Percentiles rank a stretch among this genome's conserved stretches.
phyloP scores from a whole-genome alignment of 2,329 filamentous ascomycete species.

The Septoria petroselini region DNA sequence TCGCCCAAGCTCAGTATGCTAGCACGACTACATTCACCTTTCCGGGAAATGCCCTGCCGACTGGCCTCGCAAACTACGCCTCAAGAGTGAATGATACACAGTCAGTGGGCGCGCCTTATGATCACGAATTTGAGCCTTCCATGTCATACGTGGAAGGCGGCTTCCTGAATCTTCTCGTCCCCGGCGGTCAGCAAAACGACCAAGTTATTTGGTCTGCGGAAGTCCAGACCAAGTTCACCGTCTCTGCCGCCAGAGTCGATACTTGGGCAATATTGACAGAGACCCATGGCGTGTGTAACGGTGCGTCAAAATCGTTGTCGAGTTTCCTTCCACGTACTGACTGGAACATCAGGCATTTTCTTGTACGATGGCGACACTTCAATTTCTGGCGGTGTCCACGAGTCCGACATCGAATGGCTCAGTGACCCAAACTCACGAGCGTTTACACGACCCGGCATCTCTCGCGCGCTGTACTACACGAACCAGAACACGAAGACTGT shows the following conservation, averaged over 20 bases:
- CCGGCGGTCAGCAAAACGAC: slow-evolving; percentile 12
- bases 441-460: neutral
- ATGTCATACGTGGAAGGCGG: slow-evolving; percentile 12
- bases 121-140: slow-evolving; percentile 8
- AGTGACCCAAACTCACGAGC: slow-evolving; percentile 19
- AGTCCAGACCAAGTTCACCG: slow-evolving; percentile 16
- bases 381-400: slow-evolving; percentile 15
- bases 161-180: slow-evolving; percentile 20
- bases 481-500: slow-evolving; percentile 16
- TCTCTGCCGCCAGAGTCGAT: slow-evolving; percentile 18
- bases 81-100: slow-evolving; percentile 1
- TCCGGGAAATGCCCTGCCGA: slow-evolving; percentile 8
- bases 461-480: slow-evolving; percentile 19
- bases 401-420: slow-evolving; percentile 28
- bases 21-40: slow-evolving; percentile 14
- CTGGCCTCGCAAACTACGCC: slow-evolving; percentile 3
- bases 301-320: neutral
- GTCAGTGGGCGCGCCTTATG: neutral
- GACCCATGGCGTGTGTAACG: slow-evolving; percentile 19
- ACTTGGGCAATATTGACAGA: slow-evolving; percentile 22
- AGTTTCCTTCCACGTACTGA: neutral
- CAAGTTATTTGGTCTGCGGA: slow-evolving; percentile 16
- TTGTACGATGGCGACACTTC: slow-evolving; percentile 22
- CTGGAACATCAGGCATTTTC: slow-evolving; percentile 21
- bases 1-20: slow-evolving; percentile 7